Evolutionary conservation across 352 stramenopile species (phyloP).

Genomic region (Plasmopara muralis): DNA sequence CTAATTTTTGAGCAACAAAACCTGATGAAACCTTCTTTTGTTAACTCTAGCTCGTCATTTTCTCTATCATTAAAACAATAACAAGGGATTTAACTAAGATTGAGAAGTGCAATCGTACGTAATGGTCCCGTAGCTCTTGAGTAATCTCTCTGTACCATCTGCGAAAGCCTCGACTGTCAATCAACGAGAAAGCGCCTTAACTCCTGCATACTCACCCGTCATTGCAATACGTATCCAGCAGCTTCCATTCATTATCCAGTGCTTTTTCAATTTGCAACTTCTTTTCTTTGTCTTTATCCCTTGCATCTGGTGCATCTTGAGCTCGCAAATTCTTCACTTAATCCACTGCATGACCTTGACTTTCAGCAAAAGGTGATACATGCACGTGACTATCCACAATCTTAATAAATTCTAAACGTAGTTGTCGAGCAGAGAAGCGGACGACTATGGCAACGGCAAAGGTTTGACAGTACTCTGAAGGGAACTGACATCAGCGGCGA

Average conservation of each 20-base stretch:
- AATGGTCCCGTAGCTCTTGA: conserved; percentile 44
- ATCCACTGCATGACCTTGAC: background rate
- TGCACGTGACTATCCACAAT: conserved; percentile 57
- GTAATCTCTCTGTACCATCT: conserved; percentile 42
- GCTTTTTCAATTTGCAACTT: conserved; percentile 23
- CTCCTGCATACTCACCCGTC: conserved; percentile 33
- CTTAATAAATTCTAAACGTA: conserved; percentile 54
- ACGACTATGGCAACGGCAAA: conserved; percentile 40
- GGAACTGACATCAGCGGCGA: no score
- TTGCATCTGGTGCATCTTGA: conserved; percentile 1
- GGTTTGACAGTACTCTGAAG: conserved; percentile 38
- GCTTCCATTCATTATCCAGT: conserved; percentile 49
- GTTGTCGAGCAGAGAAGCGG: conserved; percentile 36
- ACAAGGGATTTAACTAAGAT: background rate
- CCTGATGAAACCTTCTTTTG: conserved; percentile 41
- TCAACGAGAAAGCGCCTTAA: conserved; percentile 40
- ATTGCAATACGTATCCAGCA: conserved; percentile 48
- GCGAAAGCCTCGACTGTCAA: conserved; percentile 34
- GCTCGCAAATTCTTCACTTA: background rate
- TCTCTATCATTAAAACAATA: background rate
- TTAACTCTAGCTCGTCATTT: conserved; percentile 12
- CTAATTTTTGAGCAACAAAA: conserved; percentile 34
- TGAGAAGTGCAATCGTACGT: conserved; percentile 5
- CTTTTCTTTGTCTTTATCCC: conserved; percentile 13
- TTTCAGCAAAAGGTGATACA: conserved; percentile 1